Evolutionary conservation across 2,329 filamentous ascomycete species (phyloP), one percentile per base, ranked within the genome.

Genomic region (Podosphaera leucotricha): DNA sequence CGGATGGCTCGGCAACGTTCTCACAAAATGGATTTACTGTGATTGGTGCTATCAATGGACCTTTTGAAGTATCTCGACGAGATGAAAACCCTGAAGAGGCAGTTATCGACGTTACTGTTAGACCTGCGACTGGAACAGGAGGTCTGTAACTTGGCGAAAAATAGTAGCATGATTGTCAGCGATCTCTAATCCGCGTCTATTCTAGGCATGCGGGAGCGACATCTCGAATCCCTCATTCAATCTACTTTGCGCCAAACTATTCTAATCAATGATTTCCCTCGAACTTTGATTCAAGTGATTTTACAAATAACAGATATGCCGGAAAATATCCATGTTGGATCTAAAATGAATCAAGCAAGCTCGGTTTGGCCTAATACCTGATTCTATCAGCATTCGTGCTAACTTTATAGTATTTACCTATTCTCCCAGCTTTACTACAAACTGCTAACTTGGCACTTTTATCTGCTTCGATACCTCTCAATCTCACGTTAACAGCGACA

Each of bases 61-160:
- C 90, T 15, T 74, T 95, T 52, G 90, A 98, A 64, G 83, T 87
- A 15, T 75, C 77, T 53, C 74, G 86, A 55, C 75, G 83, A 54
- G 87, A 98, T 58, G 84, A 95, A 60, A 74, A 90, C 52, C 80
- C 90, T 6, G 86, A 92, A 61, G 85, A 94, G 64, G 84, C 87
- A 22, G 74, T 79, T 42, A 68, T 98, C 51, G 90, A 95, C 61
- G 82, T 98, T 46, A 76, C 87, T 58, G 73, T 98, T 50, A 75
- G 90, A 59, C 87, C 87, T 41, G 78, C 80, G 30, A 76, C 79
- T 50, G 86, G 86, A 15, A 77, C 90, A 39, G 84, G 81, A 65
- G 80, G 85, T 77, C 60, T 57, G 69, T 55, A 41, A 36, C 30
- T 16, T 4, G 15, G 3, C 40, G 43, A 18, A 38, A 16, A 2